Base-by-base conservation (phyloP, 139 green algal species). In the Chlorella vulgaris region DNA sequence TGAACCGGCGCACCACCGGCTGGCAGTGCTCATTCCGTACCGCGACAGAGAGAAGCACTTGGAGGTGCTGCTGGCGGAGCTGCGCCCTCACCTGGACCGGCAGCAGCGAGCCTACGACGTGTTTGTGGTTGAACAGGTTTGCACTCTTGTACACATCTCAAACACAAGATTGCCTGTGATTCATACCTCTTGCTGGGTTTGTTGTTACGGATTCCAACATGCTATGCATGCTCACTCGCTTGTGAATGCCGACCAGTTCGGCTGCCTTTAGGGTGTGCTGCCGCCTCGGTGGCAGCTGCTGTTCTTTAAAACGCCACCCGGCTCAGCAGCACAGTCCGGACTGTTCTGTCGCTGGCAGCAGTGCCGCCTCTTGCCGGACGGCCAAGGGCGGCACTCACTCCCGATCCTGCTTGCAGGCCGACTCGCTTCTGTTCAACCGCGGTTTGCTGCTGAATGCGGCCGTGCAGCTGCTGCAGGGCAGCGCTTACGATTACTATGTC, bases 1-100 rank as follows among this genome's bases (percentile, higher is more conserved):
- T 1, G 8, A 10, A 15, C 2, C 31, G 33, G 13, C 7, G 36
- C 31, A 77, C 40, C 85, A 88, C 53, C 85, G 77, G 33, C 35
- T 88, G 65, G 85, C 85, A 8, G 81, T 88, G 26, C 29, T 88
- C 4, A 74, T 88, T 29, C 85, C 85, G 0, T 86, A 88, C 70
- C 69, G 85, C 8, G 70, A 86, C 76, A 38, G 85, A 19, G 7
- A 70, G 35, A 7, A 28, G 58, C 81, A 86, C 33, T 51, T 88
- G 26, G 53, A 22, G 24, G 55, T 28, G 6, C 51, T 88, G 38
- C 51, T 88, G 47, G 58, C 70, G 10, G n/a, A n/a, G 33, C 62
- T 88, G 63, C 68, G 75, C 22, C 38, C 67, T 0, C 84, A 68
- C 47, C 51, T 88, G 15, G 73, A 77, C 26, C 51, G 19, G 1